phyloP scores from a whole-genome alignment of 768 basidiomycete species.

The Dentipellis sp. region DNA sequence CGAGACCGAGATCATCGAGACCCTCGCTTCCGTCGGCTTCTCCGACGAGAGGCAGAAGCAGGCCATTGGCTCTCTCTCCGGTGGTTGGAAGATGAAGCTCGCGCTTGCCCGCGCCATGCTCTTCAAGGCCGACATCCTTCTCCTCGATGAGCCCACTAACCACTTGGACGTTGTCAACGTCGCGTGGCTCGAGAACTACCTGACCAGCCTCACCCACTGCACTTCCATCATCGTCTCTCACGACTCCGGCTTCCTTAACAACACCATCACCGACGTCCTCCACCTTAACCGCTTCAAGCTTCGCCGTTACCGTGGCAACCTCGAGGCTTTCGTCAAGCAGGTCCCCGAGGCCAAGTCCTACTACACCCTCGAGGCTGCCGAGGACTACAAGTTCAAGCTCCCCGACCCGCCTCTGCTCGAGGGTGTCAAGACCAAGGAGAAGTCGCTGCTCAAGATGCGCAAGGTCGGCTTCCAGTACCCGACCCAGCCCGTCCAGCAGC shows the following conservation, averaged over 20 bases:
- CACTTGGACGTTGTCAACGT: constrained; percentile 96
- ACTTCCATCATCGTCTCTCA: constrained; percentile 98
- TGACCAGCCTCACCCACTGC: constrained; percentile 78
- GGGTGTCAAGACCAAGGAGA: constrained; percentile 99
- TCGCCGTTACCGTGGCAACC: constrained; percentile 90
- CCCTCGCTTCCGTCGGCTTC: constrained; percentile 89
- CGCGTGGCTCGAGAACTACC: constrained; percentile 94
- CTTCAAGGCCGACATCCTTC: constrained; percentile 95
- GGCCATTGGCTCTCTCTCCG: constrained; percentile 84
- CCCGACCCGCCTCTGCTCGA: constrained; percentile 95
- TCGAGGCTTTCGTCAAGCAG: constrained; percentile 86
- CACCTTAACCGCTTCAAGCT: constrained; percentile 99
- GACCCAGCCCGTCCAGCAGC: constrained; percentile 74
- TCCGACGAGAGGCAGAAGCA: constrained; percentile 76
- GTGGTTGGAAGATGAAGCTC: constrained; percentile 99
- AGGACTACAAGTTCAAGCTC: constrained; percentile 98
- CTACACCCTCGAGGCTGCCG: constrained; percentile 90
- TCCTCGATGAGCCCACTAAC: constrained; percentile 96
- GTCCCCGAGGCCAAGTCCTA: constrained; percentile 98
- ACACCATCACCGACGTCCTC: constrained; percentile 96
- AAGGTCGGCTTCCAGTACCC: constrained; percentile 97
- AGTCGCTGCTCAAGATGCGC: constrained; percentile 94
- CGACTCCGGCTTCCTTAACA: constrained; percentile 96
- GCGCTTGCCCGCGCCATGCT: constrained; percentile 95
- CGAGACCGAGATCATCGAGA: constrained; percentile 66